Evolutionary conservation across 192 early-diverging fungal genomes (phyloP), one percentile per base, ranked within the genome.

Genomic region (Coemansia sp.): DNA sequence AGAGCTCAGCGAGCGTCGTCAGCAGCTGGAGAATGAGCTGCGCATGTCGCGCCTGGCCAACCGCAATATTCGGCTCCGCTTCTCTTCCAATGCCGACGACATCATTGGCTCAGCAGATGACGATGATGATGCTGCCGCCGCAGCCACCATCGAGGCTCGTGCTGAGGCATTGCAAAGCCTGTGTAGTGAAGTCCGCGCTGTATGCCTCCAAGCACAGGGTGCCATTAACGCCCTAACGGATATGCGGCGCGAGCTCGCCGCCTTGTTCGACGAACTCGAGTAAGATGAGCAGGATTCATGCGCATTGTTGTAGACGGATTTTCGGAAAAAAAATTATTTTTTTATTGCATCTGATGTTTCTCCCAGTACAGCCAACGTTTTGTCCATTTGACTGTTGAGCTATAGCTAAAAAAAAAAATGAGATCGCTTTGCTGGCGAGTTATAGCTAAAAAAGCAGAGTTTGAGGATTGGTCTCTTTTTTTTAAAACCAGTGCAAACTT

Each of bases 21-120:
- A 60, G 27, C 60, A 55, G 11, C 63, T 82, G 22, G 55, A 65
- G 16, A 69, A 70, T 18, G 75, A 82, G 67, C 54, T 82, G 20
- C 71, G 69, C 12, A 54, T 73, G 29, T 63, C 61, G 9, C 38
- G 61, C 8, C 36, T 72, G 3, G 11, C 70, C 46, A 63, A 47
- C 54, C 3, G 54, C 69, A 63, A 55, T 55, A 7, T 12, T 7
- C 34, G 7, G 38, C 12, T 33, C 27, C 7, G 31, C 52, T 55
- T 11, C 5, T 18, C 46, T 6, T 51, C n/a, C 47, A 66, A 63
- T 42, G 34, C 18, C 63, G 36, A 52, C 20, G 46, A 63, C 40
- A 18, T 8, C 31, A n/a, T 15, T 61, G 59, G 59, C 3, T 11
- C 59, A 16, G 5, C 5, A 20, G 59, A 29, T 36, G 24, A 24